These are phyloP conservation scores for Kodamaea suecica DNA, from an alignment of 1,139 yeast species.

Conservation along the genomic window DNA sequence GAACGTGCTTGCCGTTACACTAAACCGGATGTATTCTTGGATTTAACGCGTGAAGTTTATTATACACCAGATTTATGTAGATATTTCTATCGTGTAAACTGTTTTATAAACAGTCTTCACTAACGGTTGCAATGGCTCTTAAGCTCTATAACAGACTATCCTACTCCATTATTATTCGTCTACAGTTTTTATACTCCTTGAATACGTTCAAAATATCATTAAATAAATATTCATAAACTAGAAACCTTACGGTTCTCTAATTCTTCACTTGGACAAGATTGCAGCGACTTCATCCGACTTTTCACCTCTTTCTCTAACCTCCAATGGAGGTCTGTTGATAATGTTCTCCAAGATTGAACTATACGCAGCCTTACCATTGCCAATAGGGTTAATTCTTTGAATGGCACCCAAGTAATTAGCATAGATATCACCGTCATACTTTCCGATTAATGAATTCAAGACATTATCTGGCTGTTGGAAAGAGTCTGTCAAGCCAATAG, in stretches of 20 bases:
- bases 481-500: slow-evolving; percentile 46
- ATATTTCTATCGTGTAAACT: too few relatives aligned
- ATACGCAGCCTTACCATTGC: slow-evolving; percentile 40
- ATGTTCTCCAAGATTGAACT: slow-evolving; percentile 31
- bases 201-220: not conserved
- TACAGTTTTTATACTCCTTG: not conserved
- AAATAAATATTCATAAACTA: not conserved
- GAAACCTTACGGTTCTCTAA: too few relatives aligned
- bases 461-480: slow-evolving; percentile 47
- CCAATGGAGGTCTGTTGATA: slow-evolving; percentile 39
- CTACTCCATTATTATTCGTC: too few relatives aligned
- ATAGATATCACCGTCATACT: slow-evolving; percentile 45
- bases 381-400: slow-evolving; percentile 37
- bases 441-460: slow-evolving; percentile 44
- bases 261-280: slow-evolving; percentile 21
- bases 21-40: slow-evolving; percentile 49
- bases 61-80: too few relatives aligned
- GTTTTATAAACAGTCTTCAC: too few relatives aligned
- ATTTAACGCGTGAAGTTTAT: too few relatives aligned
- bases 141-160: too few relatives aligned
- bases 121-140: too few relatives aligned
- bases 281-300: slow-evolving; percentile 28
- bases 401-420: slow-evolving; percentile 44
- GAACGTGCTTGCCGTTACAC: slow-evolving; percentile 85
- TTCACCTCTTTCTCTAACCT: slow-evolving; percentile 41